A percentile compares a stretch with the other conserved stretches of the same genome.
Conservation (phyloP, 2,329 filamentous ascomycete species). For the Aspergillus tubingensis region DNA sequence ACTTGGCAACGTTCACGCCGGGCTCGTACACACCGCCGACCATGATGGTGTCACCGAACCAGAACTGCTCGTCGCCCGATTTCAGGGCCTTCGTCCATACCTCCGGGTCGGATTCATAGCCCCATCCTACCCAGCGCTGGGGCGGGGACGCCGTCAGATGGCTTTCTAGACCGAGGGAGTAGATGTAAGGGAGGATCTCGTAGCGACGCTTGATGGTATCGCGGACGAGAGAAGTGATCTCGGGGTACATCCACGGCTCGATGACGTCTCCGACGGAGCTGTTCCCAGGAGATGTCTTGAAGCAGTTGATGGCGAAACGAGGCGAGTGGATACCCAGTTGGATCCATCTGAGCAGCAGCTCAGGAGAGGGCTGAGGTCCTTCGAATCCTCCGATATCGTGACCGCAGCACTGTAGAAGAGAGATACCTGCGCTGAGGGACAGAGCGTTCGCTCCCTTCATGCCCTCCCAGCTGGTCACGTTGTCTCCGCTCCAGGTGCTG, state of each 20-base stretch:
- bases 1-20: constrained; percentile 53
- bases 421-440: constrained; percentile 68
- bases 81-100: constrained; percentile 65
- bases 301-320: constrained; percentile 76
- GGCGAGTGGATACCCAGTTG: constrained; percentile 70
- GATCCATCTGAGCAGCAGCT: constrained; percentile 71
- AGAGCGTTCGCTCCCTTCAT: constrained; percentile 73
- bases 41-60: constrained; percentile 68
- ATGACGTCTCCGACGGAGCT: constrained; percentile 71
- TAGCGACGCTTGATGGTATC: constrained; percentile 70
- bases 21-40: constrained; percentile 69
- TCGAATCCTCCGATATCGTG: constrained; percentile 78
- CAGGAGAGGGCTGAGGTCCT: constrained; percentile 68
- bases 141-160: constrained; percentile 64
- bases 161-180: constrained; percentile 64
- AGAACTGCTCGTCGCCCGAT: constrained; percentile 70
- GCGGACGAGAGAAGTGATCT: constrained; percentile 64
- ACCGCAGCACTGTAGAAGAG: constrained; percentile 68
- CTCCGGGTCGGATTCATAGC: constrained; percentile 66
- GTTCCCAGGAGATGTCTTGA: constrained; percentile 68
- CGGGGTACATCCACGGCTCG: constrained; percentile 76
- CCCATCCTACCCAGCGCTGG: constrained; percentile 74
- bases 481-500: constrained; percentile 75
- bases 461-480: constrained; percentile 71
- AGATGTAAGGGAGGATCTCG: constrained; percentile 71